Evolutionary conservation across 2,329 filamentous ascomycete genomes (phyloP).

Genomic region (Macrophomina phaseolina): DNA sequence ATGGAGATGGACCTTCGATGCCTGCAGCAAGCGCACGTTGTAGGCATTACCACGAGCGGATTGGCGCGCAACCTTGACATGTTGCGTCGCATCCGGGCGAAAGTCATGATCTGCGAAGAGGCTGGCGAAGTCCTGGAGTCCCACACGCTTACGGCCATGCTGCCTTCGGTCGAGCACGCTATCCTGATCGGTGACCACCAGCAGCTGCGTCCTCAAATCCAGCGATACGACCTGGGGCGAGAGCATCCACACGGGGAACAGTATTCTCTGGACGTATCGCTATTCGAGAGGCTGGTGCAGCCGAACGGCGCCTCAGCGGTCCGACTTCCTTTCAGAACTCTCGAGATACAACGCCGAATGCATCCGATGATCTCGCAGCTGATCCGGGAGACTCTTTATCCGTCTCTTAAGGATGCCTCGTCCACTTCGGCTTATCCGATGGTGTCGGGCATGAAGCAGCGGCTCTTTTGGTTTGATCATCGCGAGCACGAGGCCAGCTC

Average conservation of each 20-base stretch:
- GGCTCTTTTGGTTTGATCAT: constrained; percentile 70
- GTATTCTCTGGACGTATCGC: constrained; percentile 63
- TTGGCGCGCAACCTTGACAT: constrained; percentile 61
- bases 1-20: constrained; percentile 22
- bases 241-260: constrained; percentile 55
- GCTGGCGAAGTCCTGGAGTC: constrained; percentile 72
- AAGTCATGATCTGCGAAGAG: constrained; percentile 70
- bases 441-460: constrained; percentile 59
- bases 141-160: constrained; percentile 64
- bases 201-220: constrained; percentile 65
- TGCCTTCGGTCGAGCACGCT: constrained; percentile 65
- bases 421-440: constrained; percentile 48
- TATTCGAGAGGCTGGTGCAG: constrained; percentile 65
- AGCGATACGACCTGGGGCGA: constrained; percentile 61
- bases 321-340: constrained; percentile 30
- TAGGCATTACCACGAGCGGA: constrained; percentile 66
- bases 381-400: constrained; percentile 64
- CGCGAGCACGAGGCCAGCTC: constrained; percentile 49
- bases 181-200: constrained; percentile 69
- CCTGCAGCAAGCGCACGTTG: constrained; percentile 53
- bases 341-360: constrained; percentile 70
- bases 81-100: constrained; percentile 57
- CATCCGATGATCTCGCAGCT: constrained; percentile 66
- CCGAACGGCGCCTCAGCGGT: constrained; percentile 24
- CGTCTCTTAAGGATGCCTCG: constrained; percentile 58